Evolutionary conservation across 2,329 filamentous ascomycete species (phyloP).

Genomic region (Colletotrichum sp.): DNA sequence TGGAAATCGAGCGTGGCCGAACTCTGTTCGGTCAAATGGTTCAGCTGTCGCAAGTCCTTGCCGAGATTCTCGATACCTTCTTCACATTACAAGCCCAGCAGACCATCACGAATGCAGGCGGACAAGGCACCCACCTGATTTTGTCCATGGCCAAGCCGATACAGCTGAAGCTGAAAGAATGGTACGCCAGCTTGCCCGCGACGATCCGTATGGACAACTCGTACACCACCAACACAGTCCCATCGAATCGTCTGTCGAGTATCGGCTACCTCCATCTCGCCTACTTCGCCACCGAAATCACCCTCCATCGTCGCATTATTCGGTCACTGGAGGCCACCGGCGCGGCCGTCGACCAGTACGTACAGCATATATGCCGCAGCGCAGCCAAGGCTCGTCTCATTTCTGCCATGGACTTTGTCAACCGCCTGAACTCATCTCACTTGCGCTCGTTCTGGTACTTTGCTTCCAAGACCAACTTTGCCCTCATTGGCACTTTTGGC

Average conservation of each 20-base stretch:
- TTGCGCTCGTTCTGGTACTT: slow-evolving; percentile 94
- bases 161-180: slow-evolving; percentile 82
- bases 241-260: slow-evolving; percentile 57
- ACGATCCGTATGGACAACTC: slow-evolving; percentile 71
- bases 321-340: slow-evolving; percentile 67
- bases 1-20: slow-evolving; percentile 71
- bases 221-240: slow-evolving; percentile 40
- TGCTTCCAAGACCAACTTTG: slow-evolving; percentile 88
- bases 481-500: slow-evolving; percentile 92
- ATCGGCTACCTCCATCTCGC: slow-evolving; percentile 85
- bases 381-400: slow-evolving; percentile 94
- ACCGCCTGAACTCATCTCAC: slow-evolving; percentile 85
- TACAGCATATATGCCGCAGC: slow-evolving; percentile 89
- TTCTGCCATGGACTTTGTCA: slow-evolving; percentile 97
- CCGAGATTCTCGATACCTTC: slow-evolving; percentile 83
- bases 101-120: slow-evolving; percentile 68
- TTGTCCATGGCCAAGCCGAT: slow-evolving; percentile 80
- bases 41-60: slow-evolving; percentile 74
- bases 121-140: slow-evolving; percentile 74
- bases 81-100: slow-evolving; percentile 81
- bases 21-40: slow-evolving; percentile 79
- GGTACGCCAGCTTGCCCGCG: slow-evolving; percentile 74
- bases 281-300: slow-evolving; percentile 95
- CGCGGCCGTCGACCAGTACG: slow-evolving; percentile 71
- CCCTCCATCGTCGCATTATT: slow-evolving; percentile 88